phyloP scores from a whole-genome alignment of 345 rosid species.

The Bruguiera sexangula region DNA sequence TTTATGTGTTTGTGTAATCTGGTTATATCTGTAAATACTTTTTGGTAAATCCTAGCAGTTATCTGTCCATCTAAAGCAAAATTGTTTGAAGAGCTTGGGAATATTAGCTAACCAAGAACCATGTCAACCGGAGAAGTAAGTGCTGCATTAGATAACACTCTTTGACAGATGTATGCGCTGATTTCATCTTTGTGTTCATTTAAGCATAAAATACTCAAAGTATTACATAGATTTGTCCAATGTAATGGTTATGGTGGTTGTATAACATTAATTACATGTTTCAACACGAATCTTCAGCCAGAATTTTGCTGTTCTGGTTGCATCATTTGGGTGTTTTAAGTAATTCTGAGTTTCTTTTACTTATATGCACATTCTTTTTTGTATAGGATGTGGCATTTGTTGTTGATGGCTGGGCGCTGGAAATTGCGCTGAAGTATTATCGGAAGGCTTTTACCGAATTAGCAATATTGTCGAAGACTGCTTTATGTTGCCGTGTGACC shows the following conservation, averaged over 20 bases:
- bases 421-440: conserved; percentile 78
- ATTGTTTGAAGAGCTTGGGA: background rate
- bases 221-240: background rate
- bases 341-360: background rate
- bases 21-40: too few species aligned
- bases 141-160: background rate
- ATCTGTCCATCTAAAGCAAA: background rate
- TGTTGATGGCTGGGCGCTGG: conserved; percentile 98
- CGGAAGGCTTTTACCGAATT: conserved; percentile 84
- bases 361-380: background rate
- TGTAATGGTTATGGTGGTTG: background rate
- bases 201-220: background rate
- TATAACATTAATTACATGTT: background rate
- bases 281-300: background rate
- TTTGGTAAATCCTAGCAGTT: too few species aligned
- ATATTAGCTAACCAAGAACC: background rate
- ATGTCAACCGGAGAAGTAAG: background rate
- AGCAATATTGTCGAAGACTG: conserved; percentile 93
- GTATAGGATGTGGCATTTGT: conserved; percentile 91
- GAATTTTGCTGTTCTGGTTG: background rate
- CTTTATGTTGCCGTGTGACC: conserved; percentile 96
- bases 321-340: background rate
- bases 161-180: background rate
- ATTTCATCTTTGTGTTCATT: background rate
- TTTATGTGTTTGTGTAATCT: too few species aligned